phyloP scores from a whole-genome alignment of 164 flowering plant genomes.

The Akebia trifoliata region DNA sequence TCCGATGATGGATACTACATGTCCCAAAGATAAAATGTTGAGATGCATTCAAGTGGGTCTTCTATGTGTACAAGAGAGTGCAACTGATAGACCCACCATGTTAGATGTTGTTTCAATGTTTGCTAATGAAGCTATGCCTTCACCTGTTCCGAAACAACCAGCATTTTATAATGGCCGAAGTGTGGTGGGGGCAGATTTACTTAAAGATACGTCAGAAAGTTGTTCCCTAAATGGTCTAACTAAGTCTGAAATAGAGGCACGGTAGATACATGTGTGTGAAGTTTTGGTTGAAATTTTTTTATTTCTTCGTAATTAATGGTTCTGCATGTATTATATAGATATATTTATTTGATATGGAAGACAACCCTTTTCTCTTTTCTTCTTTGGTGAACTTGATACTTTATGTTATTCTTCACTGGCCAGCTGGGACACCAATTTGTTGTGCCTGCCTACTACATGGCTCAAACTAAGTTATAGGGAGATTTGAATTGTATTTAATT shows the following conservation, averaged over 20 bases:
- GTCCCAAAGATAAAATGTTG: not conserved
- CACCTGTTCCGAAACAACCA: not conserved
- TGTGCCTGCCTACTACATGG: too few species aligned
- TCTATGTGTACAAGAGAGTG: conserved; percentile 7
- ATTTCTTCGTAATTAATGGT: too few species aligned
- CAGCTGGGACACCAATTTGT: too few species aligned
- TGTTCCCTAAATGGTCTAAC: not conserved
- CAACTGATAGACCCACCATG: conserved; percentile 1
- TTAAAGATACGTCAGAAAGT: not conserved
- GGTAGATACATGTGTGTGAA: too few species aligned
- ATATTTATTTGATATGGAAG: too few species aligned
- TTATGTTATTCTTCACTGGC: too few species aligned
- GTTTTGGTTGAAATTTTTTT: too few species aligned
- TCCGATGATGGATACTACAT: not conserved
- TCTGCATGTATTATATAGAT: too few species aligned
- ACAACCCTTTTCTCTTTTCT: too few species aligned
- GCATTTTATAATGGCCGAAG: not conserved
- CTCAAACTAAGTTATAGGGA: too few species aligned
- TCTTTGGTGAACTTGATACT: too few species aligned
- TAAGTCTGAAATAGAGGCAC: not conserved
- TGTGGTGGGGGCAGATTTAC: not conserved
- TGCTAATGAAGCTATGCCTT: not conserved
- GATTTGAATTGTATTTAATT: too few species aligned
- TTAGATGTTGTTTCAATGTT: conserved; percentile 6
- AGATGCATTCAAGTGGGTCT: conserved; percentile 6